Evolutionary conservation across 306 rosid species (phyloP), one percentile per base, ranked within the genome.

Genomic region (Abrus pulchellus): DNA sequence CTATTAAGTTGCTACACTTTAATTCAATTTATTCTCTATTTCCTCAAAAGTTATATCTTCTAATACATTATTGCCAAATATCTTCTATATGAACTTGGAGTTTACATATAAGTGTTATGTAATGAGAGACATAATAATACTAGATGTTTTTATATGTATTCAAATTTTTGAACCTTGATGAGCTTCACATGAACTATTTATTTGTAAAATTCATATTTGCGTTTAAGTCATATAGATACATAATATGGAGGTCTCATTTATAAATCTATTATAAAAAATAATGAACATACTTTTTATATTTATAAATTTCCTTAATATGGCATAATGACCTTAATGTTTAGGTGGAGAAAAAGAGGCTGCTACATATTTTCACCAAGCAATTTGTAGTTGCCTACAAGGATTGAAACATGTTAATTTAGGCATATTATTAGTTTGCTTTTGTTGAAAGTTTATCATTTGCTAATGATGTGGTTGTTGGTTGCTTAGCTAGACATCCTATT

Each of bases 401-500:
- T 9, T 95, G 99, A 98, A 87, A 78, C 98, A 98, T 57, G 84
- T 87, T 29, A 89, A 89, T 85, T 83, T 83, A 49, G 95, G 92
- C 76, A 82, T 81, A 78, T 65, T 87, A 14, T 67, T 88, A 55
- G 97, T 78, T 86, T 89, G 81, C 91, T 85, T 82, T 85, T 68
- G 71, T 50, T 48, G 97, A 94, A 52, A 66, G 54, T 82, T 79
- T 77, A 13, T 74, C 89, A 67, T 73, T 85, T 50, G 86, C 80
- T 33, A 87, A 88, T 80, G 90, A 89, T 72, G 80, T 87, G 53
- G 75, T 94, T 81, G 83, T 86, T 80, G 99, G 99, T 82, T 95
- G 99, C 88, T 89, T 88, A 64, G 83, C 92, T 75, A 98, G 98
- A 84, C 98, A 95, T 87, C 99, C 98, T 67, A 84, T 92, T 56